phyloP scores from a whole-genome alignment of 2,329 filamentous ascomycete genomes.

The Sporothrix pallida region DNA sequence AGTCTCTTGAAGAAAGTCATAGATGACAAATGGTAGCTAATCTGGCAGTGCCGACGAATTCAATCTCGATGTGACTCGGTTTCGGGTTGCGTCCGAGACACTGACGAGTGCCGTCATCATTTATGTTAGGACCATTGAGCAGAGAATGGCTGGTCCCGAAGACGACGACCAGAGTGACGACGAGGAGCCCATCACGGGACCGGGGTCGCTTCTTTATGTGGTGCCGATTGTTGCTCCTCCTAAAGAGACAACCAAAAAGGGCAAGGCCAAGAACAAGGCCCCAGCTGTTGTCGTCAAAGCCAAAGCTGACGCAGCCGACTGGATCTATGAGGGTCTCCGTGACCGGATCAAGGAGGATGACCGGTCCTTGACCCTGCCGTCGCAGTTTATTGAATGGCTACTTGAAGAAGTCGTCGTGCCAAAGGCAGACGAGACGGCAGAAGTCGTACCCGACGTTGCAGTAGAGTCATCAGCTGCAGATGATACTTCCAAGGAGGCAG shows the following conservation, averaged over 20 bases:
- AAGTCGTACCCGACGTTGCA: neutral
- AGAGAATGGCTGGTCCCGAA: constrained; percentile 25
- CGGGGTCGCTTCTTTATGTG: constrained; percentile 12
- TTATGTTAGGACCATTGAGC: constrained; percentile 30
- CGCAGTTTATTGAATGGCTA: constrained; percentile 32
- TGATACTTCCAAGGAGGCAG: neutral
- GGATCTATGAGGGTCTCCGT: constrained; percentile 31
- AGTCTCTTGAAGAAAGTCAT: no score
- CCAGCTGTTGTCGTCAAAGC: neutral
- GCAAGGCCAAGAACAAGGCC: neutral
- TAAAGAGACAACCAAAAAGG: neutral
- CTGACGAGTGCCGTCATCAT: constrained; percentile 31
- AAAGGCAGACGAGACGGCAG: neutral
- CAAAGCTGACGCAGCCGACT: constrained; percentile 29
- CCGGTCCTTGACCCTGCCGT: neutral
- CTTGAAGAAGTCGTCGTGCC: constrained; percentile 13
- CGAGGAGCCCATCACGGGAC: constrained; percentile 30
- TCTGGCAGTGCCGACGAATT: neutral
- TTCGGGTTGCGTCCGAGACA: constrained; percentile 27
- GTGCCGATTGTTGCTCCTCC: neutral
- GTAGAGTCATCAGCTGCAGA: neutral
- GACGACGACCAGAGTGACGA: constrained; percentile 31
- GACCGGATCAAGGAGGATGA: constrained; percentile 13
- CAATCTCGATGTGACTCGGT: neutral
- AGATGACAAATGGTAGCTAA: no score